Base-by-base conservation (phyloP, 768 basidiomycete species). In the Russula lepida region DNA sequence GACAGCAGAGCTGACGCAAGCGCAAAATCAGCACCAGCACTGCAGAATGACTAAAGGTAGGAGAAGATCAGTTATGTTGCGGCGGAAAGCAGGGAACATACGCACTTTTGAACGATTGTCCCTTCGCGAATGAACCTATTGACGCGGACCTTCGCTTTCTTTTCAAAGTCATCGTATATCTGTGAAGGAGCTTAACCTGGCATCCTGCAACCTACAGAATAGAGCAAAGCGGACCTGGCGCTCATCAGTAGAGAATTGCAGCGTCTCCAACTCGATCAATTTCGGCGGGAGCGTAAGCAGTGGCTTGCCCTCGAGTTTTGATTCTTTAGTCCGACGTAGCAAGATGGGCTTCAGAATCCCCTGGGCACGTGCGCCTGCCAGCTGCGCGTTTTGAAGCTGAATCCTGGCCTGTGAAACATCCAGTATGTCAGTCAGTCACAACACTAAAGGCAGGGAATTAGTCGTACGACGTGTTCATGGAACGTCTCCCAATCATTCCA, bases 401-500 rank as follows among this genome's bases (percentile, higher is more conserved):
- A 81, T 68, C 64, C 75, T 81, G 11, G 76, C 79, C 80, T 84
- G 61, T 23, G 32, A 1, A 55, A 25, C 8, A 64, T 41, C 50
- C 27, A 58, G 35, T n/a, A 3, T 12, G 23, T 55, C 15, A 23
- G 21, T n/a, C 25, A 2, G 7, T 15, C 1, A 53, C 32, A 6
- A n/a, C 51, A 11, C 30, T 46, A 28, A 25, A 4, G 1, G 15
- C 13, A 44, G 41, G 48, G 23, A 23, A 50, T 9, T 8, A 12
- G 6, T n/a, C 77, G 55, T 64, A 83, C 84, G 21, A 86, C 74
- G 64, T 81, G 75, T 3, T 71, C 72, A 58, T 85, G 80, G 73
- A 89, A 93, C 46, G 77, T 73, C 11, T 75, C 69, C 86, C 88
- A 92, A 60, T 88, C 84, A 64, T 85, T 85, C 78, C 79, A 91